Evolutionary conservation across 345 rosid genomes (phyloP), one percentile per base, ranked within the genome.

Genomic region (Draba incana): DNA sequence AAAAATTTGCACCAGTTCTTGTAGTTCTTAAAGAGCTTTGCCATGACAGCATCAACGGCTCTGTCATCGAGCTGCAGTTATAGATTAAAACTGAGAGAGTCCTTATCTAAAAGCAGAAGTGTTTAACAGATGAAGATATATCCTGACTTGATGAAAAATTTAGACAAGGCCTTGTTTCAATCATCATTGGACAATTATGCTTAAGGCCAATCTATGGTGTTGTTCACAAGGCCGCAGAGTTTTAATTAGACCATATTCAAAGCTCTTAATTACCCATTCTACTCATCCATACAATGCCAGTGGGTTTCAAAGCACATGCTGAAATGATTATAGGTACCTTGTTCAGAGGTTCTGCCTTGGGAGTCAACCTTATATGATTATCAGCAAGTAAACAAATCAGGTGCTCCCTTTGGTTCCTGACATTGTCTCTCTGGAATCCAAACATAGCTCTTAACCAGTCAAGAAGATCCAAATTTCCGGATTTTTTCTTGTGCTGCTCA

Each of bases 391-490:
- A 77, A 71, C 90, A 81, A 78, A 89, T 84, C 83, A 94, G 75
- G 84, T 94, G 92, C 88, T 94, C 98, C 74, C 99, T 89, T 84
- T 85, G 92, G 78, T 94, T 94, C 81, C 97, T 83, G 73, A 94
- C 91, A 66, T 81, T 94, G 85, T 91, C 98, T 82, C 82, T 86
- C 98, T 94, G 99, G 82, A 94, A 94, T 50, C 99, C 98, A 69
- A 89, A 94, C 96, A 91, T 87, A 39, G 97, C 96, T 69, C 93
- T 83, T 77, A 94, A 79, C 98, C 99, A 94, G 75, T 94, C 99
- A 33, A 94, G 88, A 79, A 94, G 84, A 74, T 94, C 99, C 25
- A 91, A 49, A 62, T 94, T 92, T 64, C 96, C 93, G 11, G 88
- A 69, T 83, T 88, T 91, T 72, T 86, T 95, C 81, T 89, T 82